Evolutionary conservation across 176 grass and related monocot genomes (phyloP), one percentile per base, ranked within the genome.

Genomic region (Guadua angustifolia): DNA sequence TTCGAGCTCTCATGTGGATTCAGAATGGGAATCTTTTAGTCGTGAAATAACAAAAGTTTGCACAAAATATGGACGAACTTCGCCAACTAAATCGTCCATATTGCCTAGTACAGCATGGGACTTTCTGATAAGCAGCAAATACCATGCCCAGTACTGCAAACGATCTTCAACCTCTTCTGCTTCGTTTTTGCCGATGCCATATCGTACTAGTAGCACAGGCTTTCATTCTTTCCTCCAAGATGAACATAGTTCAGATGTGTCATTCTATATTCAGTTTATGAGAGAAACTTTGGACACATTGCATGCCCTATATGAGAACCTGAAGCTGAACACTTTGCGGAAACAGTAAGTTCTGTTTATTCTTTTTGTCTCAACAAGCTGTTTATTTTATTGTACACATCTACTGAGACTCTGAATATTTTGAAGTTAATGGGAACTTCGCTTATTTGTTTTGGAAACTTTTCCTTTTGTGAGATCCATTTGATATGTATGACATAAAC

Each of bases 1-100:
- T 90, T 92, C 69, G 12, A 86, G 81, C 82, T 90, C 88, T 52
- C 79, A 85, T 60, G 68, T 29, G 29, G 88, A 95, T 88, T 88
- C 89, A 83, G 95, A 98, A 83, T 98, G 95, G 95, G 92, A 93
- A 77, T 89, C 74, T 88, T 98, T 98, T 84, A 86, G 82, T 58
- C 47, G 64, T 84, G 89, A 91, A 87, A 65, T 98, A 78, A 68
- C 77, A 69, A 91, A 84, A 88, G 52, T 94, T 72, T 98, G 92
- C 67, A 72, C 61, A 65, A 85, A 85, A 91, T 86, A 84, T 80
- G 91, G 87, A 82, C 39, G 44, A 35, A 47, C 39, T 86, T 81
- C 69, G 61, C 62, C 79, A 86, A 82, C 84, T 83, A 71, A 81
- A 45, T 42, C 80, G 75, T 66, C 83, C 49, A 52, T 33, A 75